Base-by-base conservation (phyloP, 2,329 filamentous ascomycete species). In the Cryphonectria radicalis region DNA sequence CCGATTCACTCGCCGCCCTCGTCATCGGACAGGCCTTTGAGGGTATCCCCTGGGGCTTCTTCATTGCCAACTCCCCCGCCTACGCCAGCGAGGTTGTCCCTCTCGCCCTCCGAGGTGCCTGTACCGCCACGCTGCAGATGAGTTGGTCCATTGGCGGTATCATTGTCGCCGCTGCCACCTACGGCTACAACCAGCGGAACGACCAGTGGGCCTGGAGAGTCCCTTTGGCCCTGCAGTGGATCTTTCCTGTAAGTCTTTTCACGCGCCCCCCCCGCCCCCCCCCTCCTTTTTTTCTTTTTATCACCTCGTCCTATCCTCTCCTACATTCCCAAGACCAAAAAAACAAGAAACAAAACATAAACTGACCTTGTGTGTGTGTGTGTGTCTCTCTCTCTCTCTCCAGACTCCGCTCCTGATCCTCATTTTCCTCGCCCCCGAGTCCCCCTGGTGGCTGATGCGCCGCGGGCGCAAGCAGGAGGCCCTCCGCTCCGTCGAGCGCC, bases 41-140 rank as follows among this genome's bases (percentile, higher is more conserved):
- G 78, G 89, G 89, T 73, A 76, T 91, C 4, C 89, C 89, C 3
- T 91, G 89, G 89, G 89, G 89, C 25, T 86, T 91, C 76, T 91
- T 91, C 79, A 89, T 90, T 74, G 88, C 89, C 76, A 90, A 90
- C 77, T 85, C 89, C 3, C 89, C 89, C 0, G 89, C 89, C 19
- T 91, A 90, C 81, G 88, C 85, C 78, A 81, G 80, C 76, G 89
- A 91, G 77, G 88, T 91, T 68, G 87, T 89, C 2, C 89, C 89
- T 1, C 83, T 91, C 64, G 80, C 81, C 75, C 79, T 91, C 67
- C 81, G 89, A 78, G 89, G 85, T 68, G 85, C 88, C 28, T 84
- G 84, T 7, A 90, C 89, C 2, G 86, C 88, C 78, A 90, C 88
- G 84, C 75, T 91, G 78, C 89, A 91, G 80, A 90, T 90, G 88